phyloP scores from a whole-genome alignment of 108 stramenopile species.

The Fragilaria radians region DNA sequence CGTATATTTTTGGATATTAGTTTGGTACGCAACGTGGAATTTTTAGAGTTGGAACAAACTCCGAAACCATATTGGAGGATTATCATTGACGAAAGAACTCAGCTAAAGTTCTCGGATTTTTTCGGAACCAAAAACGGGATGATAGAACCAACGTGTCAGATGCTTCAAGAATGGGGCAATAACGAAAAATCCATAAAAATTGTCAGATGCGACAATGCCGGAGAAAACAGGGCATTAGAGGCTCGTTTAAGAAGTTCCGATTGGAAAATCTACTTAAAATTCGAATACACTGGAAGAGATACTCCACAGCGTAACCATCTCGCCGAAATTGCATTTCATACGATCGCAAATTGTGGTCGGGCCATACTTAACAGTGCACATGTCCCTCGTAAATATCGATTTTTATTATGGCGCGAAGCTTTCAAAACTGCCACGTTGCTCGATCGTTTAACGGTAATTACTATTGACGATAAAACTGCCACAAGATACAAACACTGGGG shows the following conservation, averaged over 20 bases:
- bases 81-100: slow-evolving; percentile 12
- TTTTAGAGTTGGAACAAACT: not conserved
- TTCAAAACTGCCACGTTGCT: slow-evolving; percentile 6
- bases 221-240: slow-evolving; percentile 11
- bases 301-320: too few relatives aligned
- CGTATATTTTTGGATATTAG: slow-evolving; percentile 16
- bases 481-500: slow-evolving; percentile 11
- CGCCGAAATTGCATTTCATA: slow-evolving; percentile 21
- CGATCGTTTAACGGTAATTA: slow-evolving; percentile 12
- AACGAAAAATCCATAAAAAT: slow-evolving; percentile 3
- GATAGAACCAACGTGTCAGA: slow-evolving; percentile 11
- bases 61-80: slow-evolving; percentile 2
- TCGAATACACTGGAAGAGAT: slow-evolving; percentile 17
- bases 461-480: slow-evolving; percentile 1
- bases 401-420: slow-evolving; percentile 2
- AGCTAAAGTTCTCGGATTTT: too few relatives aligned
- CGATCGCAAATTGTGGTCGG: slow-evolving; percentile 2
- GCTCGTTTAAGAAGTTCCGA: not conserved
- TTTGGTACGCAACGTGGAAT: too few relatives aligned
- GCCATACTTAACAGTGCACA: slow-evolving; percentile 1
- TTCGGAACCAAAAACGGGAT: slow-evolving; percentile 8
- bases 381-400: too few relatives aligned
- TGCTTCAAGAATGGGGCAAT: slow-evolving; percentile 5
- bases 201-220: slow-evolving; percentile 14
- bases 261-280: slow-evolving; percentile 14